Percentiles rank a stretch among this genome's conserved stretches.
Conservation (phyloP, 768 basidiomycete species). For the Guyanaporus albipodus region DNA sequence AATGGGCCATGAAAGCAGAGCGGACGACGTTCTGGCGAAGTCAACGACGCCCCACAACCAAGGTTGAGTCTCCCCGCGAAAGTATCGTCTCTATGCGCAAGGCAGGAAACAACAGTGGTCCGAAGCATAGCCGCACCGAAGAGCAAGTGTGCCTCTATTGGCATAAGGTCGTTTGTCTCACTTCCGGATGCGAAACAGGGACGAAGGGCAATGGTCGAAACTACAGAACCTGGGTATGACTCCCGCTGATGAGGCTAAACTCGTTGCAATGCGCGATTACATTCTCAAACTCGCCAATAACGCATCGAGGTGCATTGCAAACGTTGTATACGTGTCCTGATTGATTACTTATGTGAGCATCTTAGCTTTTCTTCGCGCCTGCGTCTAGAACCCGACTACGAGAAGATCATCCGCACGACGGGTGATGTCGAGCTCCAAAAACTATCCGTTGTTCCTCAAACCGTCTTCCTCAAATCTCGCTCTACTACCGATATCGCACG, state of each 20-base stretch:
- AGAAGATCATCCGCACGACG: constrained; percentile 57
- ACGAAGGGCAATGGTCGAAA: constrained; percentile 70
- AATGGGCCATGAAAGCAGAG: constrained; percentile 85
- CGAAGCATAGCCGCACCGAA: constrained; percentile 59
- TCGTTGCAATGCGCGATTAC: constrained; percentile 87
- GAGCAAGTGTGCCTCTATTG: constrained; percentile 52
- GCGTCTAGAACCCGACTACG: constrained; percentile 58
- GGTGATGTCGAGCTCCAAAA: constrained; percentile 79
- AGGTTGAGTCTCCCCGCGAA: constrained; percentile 66
- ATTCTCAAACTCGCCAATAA: constrained; percentile 79
- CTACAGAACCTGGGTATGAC: constrained; percentile 89
- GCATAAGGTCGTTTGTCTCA: not conserved
- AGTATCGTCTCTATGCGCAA: constrained; percentile 66
- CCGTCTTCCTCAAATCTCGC: constrained; percentile 71
- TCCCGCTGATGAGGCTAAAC: constrained; percentile 73
- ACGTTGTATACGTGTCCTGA: not conserved
- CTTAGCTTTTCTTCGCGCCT: constrained; percentile 64
- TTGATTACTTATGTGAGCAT: constrained; percentile 1
- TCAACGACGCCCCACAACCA: constrained; percentile 42
- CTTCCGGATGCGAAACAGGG: constrained; percentile 42
- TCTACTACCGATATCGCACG: constrained; percentile 36
- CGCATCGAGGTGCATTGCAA: constrained; percentile 57
- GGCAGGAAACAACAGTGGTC: constrained; percentile 33
- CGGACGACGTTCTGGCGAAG: constrained; percentile 77
- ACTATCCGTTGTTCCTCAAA: constrained; percentile 86